These are phyloP conservation scores for Acer saccharum DNA, from an alignment of 345 rosid species.

Conservation along the genomic window DNA sequence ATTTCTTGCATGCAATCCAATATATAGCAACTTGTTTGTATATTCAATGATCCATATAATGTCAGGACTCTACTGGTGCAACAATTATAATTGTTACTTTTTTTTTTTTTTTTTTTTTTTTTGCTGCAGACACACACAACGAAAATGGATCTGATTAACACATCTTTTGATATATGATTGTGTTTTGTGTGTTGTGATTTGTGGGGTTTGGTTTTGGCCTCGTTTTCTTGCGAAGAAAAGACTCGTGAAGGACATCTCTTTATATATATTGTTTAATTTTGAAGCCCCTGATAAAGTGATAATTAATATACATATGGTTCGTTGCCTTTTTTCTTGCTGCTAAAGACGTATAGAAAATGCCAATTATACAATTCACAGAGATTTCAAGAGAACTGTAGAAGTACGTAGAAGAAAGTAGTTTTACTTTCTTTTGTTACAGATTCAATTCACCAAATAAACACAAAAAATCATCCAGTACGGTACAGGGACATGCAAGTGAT, in stretches of 20 bases:
- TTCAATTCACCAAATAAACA: neutral
- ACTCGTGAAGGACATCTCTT: slow-evolving; percentile 20
- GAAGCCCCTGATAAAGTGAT: too few relatives aligned
- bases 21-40: neutral
- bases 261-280: too few relatives aligned
- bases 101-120: neutral
- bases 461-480: neutral
- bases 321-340: slow-evolving; percentile 13
- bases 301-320: neutral
- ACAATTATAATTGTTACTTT: neutral
- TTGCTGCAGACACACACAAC: slow-evolving; percentile 1
- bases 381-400: too few relatives aligned
- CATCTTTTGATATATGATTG: slow-evolving; percentile 22
- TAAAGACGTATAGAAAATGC: neutral
- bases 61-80: neutral
- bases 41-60: too few relatives aligned
- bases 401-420: neutral
- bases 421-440: neutral
- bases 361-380: neutral
- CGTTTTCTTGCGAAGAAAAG: slow-evolving; percentile 25
- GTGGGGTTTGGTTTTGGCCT: slow-evolving; percentile 29
- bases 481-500: neutral
- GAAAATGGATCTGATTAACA: slow-evolving; percentile 12
- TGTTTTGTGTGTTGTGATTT: slow-evolving; percentile 5
- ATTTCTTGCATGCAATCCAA: neutral